Base-by-base conservation (phyloP, 192 early-diverging fungal genomes). In the Coemansia sp. region DNA sequence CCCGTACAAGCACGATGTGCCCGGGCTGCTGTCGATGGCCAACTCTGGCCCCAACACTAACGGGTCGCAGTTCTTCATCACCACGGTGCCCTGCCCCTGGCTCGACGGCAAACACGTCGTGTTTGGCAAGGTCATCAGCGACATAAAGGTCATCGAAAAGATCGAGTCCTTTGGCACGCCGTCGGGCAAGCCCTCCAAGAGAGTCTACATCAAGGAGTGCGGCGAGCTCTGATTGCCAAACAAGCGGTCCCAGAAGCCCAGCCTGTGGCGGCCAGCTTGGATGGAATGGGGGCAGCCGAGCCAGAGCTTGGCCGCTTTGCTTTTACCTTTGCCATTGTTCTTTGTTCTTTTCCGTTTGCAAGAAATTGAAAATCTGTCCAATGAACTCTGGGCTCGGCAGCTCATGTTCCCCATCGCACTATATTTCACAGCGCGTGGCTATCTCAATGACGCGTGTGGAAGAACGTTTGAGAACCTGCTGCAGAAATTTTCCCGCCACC, bases 51-150 rank as follows among this genome's bases (percentile, higher is more conserved):
- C 79, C 29, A 80, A 80, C 36, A 90, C 89, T 43, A 91, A 91
- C 58, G 90, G 90, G 33, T 90, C 88, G 47, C 89, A 91, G 70
- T 90, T 90, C 81, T 90, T 91, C 34, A 83, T 90, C 53, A 88
- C 85, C 13, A 89, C 87, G 11, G 81, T 81, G 1, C 54, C 70
- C 41, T 83, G 83, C 10, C 72, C 87, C 45, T 88, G 89, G 79
- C 81, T 91, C 65, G 86, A 91, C 56, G 80, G 71, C 38, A 84
- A 83, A 52, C 89, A 91, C 48, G 89, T 91, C 22, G 85, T 91
- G 7, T 91, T 89, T 70, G 89, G 89, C 56, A 80, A 80, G 48
- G 89, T 91, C n/a, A 48, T 75, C 10, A 77, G 86, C 60, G 92
- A 49, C 26, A 85, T 90, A 77, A 83, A 81, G 25, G 53, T 97